Conservation (phyloP, 2,329 filamentous ascomycete species). For the Phyllosticta citriasiana region DNA sequence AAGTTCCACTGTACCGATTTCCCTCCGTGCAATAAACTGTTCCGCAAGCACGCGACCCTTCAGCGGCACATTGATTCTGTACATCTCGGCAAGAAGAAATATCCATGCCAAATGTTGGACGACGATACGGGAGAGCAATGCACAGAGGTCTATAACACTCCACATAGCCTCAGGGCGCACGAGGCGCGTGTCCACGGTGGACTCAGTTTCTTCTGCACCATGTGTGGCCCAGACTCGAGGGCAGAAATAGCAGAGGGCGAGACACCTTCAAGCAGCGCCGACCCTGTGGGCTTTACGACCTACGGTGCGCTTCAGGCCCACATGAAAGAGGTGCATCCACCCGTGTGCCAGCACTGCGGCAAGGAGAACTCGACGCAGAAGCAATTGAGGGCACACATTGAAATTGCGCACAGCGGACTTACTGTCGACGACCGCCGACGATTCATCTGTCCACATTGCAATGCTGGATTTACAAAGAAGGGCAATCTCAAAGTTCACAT, state of each 20-base stretch:
- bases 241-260: conserved; percentile 20
- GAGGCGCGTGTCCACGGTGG: conserved; percentile 59
- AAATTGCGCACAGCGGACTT: conserved; percentile 53
- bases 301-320: conserved; percentile 63
- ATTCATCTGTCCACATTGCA: conserved; percentile 60
- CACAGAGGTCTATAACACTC: conserved; percentile 60
- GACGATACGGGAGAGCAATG: conserved; percentile 48
- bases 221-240: conserved; percentile 47
- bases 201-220: conserved; percentile 64
- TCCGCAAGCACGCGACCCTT: conserved; percentile 79
- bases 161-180: conserved; percentile 62
- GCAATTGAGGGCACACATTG: conserved; percentile 56
- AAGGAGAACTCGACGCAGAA: conserved; percentile 49
- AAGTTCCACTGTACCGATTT: conserved; percentile 64
- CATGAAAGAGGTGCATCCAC: conserved; percentile 61
- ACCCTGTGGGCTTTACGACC: conserved; percentile 51
- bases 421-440: conserved; percentile 49
- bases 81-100: conserved; percentile 64
- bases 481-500: conserved; percentile 78
- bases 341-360: conserved; percentile 63
- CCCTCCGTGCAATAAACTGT: conserved; percentile 62
- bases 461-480: conserved; percentile 67
- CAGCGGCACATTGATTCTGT: conserved; percentile 70
- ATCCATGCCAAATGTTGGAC: conserved; percentile 55
- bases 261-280: conserved; percentile 11